Percentiles rank a stretch among this genome's conserved stretches.
Conservation (phyloP, 805 yeast species). For the Candida ponderosae region DNA sequence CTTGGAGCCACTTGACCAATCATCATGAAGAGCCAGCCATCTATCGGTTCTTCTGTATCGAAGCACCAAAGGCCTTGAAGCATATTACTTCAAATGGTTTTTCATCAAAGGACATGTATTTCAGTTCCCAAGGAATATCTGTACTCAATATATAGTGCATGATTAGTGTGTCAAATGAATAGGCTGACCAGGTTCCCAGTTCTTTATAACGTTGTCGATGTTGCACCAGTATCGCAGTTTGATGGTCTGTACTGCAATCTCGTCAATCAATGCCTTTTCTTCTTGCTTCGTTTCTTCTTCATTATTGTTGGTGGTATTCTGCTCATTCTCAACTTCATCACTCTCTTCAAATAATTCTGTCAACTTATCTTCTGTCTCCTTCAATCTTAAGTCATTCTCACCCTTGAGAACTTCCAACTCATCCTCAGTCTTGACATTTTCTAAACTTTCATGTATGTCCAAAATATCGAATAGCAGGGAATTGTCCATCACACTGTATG, state of each 20-base stretch:
- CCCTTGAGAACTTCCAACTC: conserved; percentile 46
- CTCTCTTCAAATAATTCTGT: conserved; percentile 20
- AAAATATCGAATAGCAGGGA: conserved; percentile 65
- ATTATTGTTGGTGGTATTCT: conserved; percentile 40
- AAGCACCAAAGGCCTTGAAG: too few species aligned
- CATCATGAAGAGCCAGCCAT: too few species aligned
- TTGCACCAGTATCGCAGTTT: conserved; percentile 80
- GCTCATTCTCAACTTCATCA: conserved; percentile 45
- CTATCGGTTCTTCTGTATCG: too few species aligned
- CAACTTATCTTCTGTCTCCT: conserved; percentile 35
- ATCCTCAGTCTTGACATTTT: conserved; percentile 48
- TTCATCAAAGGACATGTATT: too few species aligned
- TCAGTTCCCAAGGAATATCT: conserved; percentile 2
- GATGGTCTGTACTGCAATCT: conserved; percentile 59
- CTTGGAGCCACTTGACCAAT: too few species aligned
- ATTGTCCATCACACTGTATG: conserved; percentile 39
- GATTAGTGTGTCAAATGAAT: conserved; percentile 53
- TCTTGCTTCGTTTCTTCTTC: conserved; percentile 36
- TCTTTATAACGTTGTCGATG: conserved; percentile 63
- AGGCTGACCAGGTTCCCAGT: conserved; percentile 70
- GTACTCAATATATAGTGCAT: background rate
- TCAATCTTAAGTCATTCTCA: conserved; percentile 53
- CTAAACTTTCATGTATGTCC: conserved; percentile 79
- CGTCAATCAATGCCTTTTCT: too few species aligned
- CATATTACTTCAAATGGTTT: too few species aligned